Evolutionary conservation across 2,329 filamentous ascomycete species (phyloP), one percentile per base, ranked within the genome.

Genomic region (Mycocentrospora acerina): DNA sequence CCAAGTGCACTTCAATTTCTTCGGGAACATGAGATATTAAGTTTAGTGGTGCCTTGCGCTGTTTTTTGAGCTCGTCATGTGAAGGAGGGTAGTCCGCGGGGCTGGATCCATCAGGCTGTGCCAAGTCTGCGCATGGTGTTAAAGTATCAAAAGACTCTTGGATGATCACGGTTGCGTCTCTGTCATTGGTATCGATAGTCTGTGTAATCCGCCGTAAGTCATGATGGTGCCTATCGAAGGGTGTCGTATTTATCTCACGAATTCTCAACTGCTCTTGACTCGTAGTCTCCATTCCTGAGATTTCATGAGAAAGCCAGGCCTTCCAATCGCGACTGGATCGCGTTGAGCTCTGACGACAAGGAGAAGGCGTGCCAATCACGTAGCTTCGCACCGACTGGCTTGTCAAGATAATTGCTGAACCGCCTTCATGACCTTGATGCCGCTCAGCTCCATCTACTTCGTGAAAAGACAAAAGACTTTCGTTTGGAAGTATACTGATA

Each of bases 261-360:
- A 69, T 61, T 2, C 34, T 53, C 7, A 66, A 37, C 11, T 65
- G 51, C 18, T 63, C 60, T 15, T 57, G 42, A 3, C 57, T 50
- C 7, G 41, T 32, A 10, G 51, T 40, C 34, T 61, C 60, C 15
- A 72, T 61, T 10, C 66, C 64, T 2, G 62, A 64, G 16, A 74
- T 63, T 44, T 75, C 71, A 34, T 69, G 65, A 2, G 68, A 71
- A 3, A 75, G 51, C 72, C 72, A 75, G 9, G 62, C 62, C 24
- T 68, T 70, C 72, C 72, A 75, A 25, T 75, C 72, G 19, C 58
- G 56, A 48, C 72, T 73, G 12, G 53, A 66, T 34, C 50, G 60
- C 15, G 46, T 46, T 10, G 48, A 61, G 17, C 47, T 46, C 10
- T 36, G 43, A 10, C 50, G 51, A 11, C 51, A 41, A 8, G 55